Conservation (phyloP, 192 early-diverging fungal genomes). For the Linnemannia zychae region DNA sequence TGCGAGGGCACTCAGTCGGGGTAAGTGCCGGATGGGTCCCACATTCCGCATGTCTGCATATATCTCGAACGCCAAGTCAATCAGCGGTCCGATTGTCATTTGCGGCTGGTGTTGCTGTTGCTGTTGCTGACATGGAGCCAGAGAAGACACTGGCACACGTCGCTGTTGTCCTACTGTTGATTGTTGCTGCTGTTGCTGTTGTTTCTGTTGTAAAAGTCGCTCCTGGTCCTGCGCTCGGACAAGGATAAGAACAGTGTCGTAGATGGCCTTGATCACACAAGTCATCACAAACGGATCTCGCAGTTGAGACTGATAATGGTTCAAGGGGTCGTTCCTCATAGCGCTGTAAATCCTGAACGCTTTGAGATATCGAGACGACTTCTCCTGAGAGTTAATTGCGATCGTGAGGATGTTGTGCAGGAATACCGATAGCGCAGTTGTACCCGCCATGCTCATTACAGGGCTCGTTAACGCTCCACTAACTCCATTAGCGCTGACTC, state of each 20-base stretch:
- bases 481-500: neutral
- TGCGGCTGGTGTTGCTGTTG: neutral
- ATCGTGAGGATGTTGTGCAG: constrained; percentile 39
- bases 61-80: constrained; percentile 42
- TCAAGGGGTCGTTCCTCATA: constrained; percentile 31
- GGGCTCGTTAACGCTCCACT: neutral
- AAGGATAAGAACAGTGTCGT: constrained; percentile 22
- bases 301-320: constrained; percentile 22
- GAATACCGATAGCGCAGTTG: constrained; percentile 25
- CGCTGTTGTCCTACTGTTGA: neutral
- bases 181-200: neutral
- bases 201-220: neutral
- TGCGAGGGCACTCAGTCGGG: constrained; percentile 6
- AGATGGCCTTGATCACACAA: constrained; percentile 41
- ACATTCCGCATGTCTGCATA: constrained; percentile 43
- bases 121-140: neutral
- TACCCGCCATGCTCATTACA: constrained; percentile 5
- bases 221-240: neutral
- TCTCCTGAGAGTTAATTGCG: constrained; percentile 37
- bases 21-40: constrained; percentile 26
- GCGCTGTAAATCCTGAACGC: constrained; percentile 29
- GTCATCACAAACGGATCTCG: constrained; percentile 47
- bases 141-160: neutral
- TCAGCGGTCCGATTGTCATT: constrained; percentile 26
- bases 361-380: constrained; percentile 32